phyloP scores from a whole-genome alignment of 176 grass and related monocot genomes.

The Musa schizocarpa region DNA sequence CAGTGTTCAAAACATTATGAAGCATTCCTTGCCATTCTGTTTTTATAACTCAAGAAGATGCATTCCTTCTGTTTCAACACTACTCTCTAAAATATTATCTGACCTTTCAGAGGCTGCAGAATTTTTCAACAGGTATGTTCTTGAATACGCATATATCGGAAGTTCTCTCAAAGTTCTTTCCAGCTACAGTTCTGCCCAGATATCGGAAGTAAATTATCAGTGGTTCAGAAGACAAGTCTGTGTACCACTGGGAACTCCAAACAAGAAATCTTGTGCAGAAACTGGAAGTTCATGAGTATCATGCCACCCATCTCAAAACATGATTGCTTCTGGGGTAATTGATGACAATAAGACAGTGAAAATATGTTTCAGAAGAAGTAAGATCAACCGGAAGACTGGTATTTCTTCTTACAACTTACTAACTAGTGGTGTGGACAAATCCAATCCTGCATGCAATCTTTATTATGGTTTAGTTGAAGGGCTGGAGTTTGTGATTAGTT shows the following conservation, averaged over 20 bases:
- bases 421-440: not conserved
- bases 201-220: constrained; percentile 88
- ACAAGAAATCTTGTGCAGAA: constrained; percentile 81
- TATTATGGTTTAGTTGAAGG: not conserved
- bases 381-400: constrained; percentile 26
- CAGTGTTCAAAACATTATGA: not conserved
- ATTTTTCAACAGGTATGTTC: constrained; percentile 74
- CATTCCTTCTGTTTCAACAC: not conserved
- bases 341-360: constrained; percentile 72
- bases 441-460: not conserved
- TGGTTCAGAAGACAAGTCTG: constrained; percentile 75
- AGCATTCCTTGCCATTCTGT: not conserved
- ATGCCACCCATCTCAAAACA: constrained; percentile 71
- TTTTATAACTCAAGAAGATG: not conserved
- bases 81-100: not conserved
- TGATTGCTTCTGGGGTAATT: constrained; percentile 75
- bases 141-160: constrained; percentile 47
- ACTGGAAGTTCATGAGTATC: constrained; percentile 73
- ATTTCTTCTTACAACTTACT: constrained; percentile 12
- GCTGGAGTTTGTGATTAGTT: not conserved
- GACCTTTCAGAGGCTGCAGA: constrained; percentile 63
- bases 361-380: constrained; percentile 75
- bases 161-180: constrained; percentile 70
- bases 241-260: constrained; percentile 90
- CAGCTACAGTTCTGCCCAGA: constrained; percentile 62